Conservation (phyloP, 78 protist genomes). For the Chrysochromulina parva region DNA sequence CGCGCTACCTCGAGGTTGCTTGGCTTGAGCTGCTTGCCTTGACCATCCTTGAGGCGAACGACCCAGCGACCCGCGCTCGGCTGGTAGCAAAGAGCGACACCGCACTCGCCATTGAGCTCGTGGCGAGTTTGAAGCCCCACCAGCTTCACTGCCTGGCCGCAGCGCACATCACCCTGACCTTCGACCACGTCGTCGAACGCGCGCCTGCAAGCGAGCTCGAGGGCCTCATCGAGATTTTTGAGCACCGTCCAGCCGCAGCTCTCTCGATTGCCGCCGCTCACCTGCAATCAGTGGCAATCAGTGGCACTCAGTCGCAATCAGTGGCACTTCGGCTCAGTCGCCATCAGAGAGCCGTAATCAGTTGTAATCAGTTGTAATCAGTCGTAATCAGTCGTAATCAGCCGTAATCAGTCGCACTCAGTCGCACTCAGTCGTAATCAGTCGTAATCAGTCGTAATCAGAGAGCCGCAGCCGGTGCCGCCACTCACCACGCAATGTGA, state of each 20-base stretch:
- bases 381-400: too few species aligned
- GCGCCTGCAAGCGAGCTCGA: constrained; percentile 1
- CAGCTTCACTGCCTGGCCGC: background rate
- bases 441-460: too few species aligned
- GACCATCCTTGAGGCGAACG: background rate
- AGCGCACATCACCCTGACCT: background rate
- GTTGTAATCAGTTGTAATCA: too few species aligned
- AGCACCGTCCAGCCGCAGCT: background rate
- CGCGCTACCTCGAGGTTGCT: background rate
- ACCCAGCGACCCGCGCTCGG: background rate
- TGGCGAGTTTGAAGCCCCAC: background rate
- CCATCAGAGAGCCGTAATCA: too few species aligned
- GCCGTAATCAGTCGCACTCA: too few species aligned
- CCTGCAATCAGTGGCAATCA: too few species aligned
- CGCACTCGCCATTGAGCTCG: background rate
- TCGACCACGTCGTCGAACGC: background rate
- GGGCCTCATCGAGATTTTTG: background rate
- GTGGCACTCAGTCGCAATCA: too few species aligned
- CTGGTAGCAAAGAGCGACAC: background rate
- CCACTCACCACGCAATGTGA: background rate
- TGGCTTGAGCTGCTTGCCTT: constrained; percentile 1
- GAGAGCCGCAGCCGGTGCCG: background rate
- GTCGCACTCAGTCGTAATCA: too few species aligned
- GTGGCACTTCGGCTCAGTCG: too few species aligned
- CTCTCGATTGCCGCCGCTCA: too few species aligned